A percentile compares a stretch with the other conserved stretches of the same genome.
Evolutionary conservation across 225 moss, liverwort and hornwort species (phyloP).

Genomic region (Straminergon stramineum): DNA sequence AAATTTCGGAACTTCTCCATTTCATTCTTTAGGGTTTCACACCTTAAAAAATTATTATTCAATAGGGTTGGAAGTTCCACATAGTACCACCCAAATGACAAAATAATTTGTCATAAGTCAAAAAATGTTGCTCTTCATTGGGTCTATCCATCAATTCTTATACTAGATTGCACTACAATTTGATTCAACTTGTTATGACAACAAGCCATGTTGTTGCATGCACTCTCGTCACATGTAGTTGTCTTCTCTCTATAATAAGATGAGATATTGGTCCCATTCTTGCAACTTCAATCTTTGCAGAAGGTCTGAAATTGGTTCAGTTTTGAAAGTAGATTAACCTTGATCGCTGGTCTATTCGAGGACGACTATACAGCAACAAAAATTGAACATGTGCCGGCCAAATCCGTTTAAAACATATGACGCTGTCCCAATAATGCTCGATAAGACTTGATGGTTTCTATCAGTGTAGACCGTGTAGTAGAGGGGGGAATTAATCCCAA

Average conservation of each 20-base stretch:
- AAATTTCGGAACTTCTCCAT: neutral
- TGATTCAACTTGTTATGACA: neutral
- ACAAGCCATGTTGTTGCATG: no score
- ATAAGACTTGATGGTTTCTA: neutral
- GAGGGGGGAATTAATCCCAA: neutral
- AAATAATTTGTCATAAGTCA: neutral
- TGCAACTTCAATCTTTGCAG: neutral
- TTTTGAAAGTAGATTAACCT: neutral
- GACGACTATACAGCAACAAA: neutral
- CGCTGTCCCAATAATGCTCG: neutral
- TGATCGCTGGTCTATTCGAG: neutral
- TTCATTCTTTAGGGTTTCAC: neutral
- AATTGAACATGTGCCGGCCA: neutral
- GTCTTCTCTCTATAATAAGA: neutral
- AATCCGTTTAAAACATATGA: neutral
- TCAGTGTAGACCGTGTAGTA: neutral
- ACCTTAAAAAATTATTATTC: neutral
- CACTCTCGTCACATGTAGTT: neutral
- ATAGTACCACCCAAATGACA: neutral
- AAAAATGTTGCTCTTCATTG: no score
- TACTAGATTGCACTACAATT: neutral
- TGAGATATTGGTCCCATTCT: no score
- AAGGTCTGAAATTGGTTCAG: neutral
- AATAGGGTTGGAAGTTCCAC: fast-evolving
- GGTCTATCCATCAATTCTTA: neutral